Evolutionary conservation across 2,329 filamentous ascomycete genomes (phyloP), one percentile per base, ranked within the genome.

Genomic region (Cladorrhinum sp.): DNA sequence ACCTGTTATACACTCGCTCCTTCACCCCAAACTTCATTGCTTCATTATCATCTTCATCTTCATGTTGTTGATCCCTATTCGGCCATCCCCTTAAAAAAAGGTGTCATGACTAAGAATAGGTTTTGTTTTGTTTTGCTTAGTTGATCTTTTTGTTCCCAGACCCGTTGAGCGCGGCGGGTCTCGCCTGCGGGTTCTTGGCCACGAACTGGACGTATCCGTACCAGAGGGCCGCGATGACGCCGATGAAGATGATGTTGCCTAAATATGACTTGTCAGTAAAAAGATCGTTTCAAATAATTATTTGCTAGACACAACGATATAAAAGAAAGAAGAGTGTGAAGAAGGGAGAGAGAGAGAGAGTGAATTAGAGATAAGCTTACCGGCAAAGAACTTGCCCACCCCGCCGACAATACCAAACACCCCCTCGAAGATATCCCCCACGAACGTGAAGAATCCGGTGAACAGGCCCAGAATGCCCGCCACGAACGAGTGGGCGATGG

Each of bases 191-290:
- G 23, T 61, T 52, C 64, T 68, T 66, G 12, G 59, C 62, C 59
- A 64, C 61, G 55, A 65, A 68, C 49, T 61, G 63, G 22, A 65
- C 25, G 53, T 67, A 70, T 2, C 58, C 66, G n/a, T 60, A 69
- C 18, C 50, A 67, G 2, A 64, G 66, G 18, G 71, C 71, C 6
- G 61, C 70, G 13, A 74, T 64, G 36, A 74, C 64, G n/a, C 67
- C 71, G 22, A 74, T 64, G 1, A 74, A 61, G 55, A 67, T 64
- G 18, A 66, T 63, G 58, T 69, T 70, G 52, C 64, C 68, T 69
- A 27, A 51, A 3, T 54, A 5, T 4, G 13, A 18, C 3, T 41
- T 32, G 20, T 24, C 12, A 23, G 32, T 24, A 7, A 10, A n/a
- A n/a, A n/a, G n/a, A n/a, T n/a, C 27, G 20, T 45, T 12, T 45